Percentiles rank a stretch among this genome's conserved stretches.
Conservation (phyloP, 495 filamentous ascomycete genomes). For the Rostrohypoxylon terebratum region DNA sequence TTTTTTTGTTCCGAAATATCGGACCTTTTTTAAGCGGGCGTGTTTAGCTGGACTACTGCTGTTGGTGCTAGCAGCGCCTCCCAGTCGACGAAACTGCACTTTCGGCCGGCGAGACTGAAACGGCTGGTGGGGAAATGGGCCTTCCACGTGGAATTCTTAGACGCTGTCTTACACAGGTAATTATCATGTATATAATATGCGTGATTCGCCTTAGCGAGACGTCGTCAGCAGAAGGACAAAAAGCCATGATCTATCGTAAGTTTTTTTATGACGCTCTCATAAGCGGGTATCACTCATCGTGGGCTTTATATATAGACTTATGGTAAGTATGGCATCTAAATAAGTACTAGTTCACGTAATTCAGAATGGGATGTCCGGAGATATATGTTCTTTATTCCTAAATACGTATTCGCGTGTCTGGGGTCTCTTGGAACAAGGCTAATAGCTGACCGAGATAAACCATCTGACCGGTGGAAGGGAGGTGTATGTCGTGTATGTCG, state of each 20-base stretch:
- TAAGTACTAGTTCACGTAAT: neutral
- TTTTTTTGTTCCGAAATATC: neutral
- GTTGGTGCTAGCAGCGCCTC: neutral
- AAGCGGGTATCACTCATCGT: neutral
- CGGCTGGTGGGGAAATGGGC: neutral
- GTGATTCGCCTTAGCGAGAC: neutral
- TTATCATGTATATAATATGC: neutral
- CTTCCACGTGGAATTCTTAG: constrained; percentile 3
- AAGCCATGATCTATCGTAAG: neutral
- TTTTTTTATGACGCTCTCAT: neutral
- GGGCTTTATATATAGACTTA: neutral
- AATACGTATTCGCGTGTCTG: constrained; percentile 32
- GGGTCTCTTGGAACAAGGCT: neutral
- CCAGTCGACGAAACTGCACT: neutral
- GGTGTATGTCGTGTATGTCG: neutral
- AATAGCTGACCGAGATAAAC: neutral
- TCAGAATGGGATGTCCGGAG: neutral
- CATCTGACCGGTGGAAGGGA: constrained; percentile 1
- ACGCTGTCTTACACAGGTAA: neutral
- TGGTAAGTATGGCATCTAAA: neutral
- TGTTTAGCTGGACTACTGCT: neutral
- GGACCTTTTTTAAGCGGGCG: neutral
- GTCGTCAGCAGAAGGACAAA: neutral
- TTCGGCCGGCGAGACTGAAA: neutral
- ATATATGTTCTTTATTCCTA: constrained; percentile 25